These are phyloP conservation scores for Tremella fuciformis DNA, from an alignment of 768 basidiomycete species.

Conservation along the genomic window DNA sequence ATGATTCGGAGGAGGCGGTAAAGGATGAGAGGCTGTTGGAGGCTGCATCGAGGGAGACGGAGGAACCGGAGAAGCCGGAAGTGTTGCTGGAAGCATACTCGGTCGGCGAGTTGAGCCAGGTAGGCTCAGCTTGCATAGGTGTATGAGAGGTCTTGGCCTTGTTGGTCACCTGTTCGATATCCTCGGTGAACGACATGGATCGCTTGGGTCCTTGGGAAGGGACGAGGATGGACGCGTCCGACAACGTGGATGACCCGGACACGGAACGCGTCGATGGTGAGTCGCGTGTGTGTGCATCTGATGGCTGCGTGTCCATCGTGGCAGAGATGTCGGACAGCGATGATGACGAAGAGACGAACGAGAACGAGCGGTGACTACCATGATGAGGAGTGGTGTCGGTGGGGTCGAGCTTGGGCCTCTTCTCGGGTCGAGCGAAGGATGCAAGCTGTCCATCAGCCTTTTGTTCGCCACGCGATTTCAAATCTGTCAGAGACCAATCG, in stretches of 20 bases:
- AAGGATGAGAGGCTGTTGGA: too few species aligned
- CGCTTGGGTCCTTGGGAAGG: not conserved
- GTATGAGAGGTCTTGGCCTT: too few species aligned
- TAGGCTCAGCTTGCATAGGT: too few species aligned
- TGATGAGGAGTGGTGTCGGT: not conserved
- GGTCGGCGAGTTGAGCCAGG: too few species aligned
- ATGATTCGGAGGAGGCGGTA: too few species aligned
- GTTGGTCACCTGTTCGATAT: too few species aligned
- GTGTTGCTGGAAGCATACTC: too few species aligned
- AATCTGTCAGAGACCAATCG: not conserved
- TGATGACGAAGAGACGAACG: slow-evolving; percentile 2
- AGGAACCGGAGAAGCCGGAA: too few species aligned
- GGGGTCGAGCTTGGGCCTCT: not conserved
- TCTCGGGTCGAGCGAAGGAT: not conserved
- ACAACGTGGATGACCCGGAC: not conserved
- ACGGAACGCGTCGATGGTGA: not conserved
- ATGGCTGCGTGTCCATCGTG: too few species aligned
- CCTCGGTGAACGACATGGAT: not conserved
- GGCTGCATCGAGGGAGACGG: too few species aligned
- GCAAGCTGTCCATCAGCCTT: not conserved
- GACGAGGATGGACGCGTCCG: not conserved
- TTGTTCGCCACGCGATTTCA: not conserved
- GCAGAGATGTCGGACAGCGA: not conserved
- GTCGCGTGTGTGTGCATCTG: too few species aligned
- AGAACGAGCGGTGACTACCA: not conserved